phyloP scores from a whole-genome alignment of 2,329 filamentous ascomycete species.

The Pseudogymnoascus sp. region DNA sequence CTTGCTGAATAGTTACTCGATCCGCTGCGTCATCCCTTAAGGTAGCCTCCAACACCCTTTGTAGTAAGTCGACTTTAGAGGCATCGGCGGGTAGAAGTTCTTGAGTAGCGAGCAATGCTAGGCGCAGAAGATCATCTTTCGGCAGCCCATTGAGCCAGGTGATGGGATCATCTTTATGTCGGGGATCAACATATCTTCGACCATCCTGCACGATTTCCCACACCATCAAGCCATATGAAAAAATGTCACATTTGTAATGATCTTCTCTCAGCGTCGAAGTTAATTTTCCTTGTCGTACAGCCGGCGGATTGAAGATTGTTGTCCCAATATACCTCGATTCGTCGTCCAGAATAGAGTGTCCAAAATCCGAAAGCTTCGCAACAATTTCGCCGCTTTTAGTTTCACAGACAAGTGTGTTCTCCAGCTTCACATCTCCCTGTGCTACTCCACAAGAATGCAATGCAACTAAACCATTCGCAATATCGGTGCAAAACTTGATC shows the following conservation, averaged over 20 bases:
- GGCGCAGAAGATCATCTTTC: slow-evolving; percentile 1
- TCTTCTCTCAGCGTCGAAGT: background rate
- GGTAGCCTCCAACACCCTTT: background rate
- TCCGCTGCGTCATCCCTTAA: background rate
- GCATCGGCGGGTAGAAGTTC: background rate
- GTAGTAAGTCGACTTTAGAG: background rate
- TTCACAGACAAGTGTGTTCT: background rate
- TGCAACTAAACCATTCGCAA: background rate
- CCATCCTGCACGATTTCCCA: slow-evolving; percentile 3
- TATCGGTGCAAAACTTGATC: background rate
- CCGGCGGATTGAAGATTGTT: background rate
- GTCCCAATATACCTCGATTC: slow-evolving; percentile 8
- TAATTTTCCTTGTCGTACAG: background rate
- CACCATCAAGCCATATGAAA: slow-evolving; percentile 8
- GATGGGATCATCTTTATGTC: background rate
- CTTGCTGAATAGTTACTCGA: background rate
- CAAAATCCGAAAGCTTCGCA: slow-evolving; percentile 8
- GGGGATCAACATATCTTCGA: background rate
- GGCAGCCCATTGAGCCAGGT: background rate
- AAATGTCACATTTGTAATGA: slow-evolving; percentile 2
- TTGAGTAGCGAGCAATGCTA: background rate
- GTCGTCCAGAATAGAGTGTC: background rate
- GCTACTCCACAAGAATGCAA: background rate
- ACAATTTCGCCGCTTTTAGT: background rate
- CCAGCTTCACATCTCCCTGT: background rate